Evolutionary conservation across 441 rosid species (phyloP).

Genomic region (Croton laevigatus): DNA sequence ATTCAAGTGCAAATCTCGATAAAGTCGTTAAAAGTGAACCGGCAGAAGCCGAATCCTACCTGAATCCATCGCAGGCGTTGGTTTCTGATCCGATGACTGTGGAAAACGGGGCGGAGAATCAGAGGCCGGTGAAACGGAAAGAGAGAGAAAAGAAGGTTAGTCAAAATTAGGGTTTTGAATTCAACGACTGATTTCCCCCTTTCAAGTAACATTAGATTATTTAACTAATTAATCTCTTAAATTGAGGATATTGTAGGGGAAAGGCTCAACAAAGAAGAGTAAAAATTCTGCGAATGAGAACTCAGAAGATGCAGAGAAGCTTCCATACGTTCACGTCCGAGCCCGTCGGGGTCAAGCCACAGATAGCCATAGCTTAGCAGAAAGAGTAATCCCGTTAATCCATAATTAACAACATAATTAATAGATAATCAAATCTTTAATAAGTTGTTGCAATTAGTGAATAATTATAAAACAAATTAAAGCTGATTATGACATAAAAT

Average conservation of each 20-base stretch:
- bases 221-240: background rate
- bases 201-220: background rate
- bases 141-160: slow-evolving; percentile 76
- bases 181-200: slow-evolving; percentile 3
- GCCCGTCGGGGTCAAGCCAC: slow-evolving; percentile 99
- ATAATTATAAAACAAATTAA: slow-evolving; percentile 9
- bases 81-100: slow-evolving; percentile 42
- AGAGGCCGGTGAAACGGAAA: slow-evolving; percentile 63
- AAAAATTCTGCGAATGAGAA: slow-evolving; percentile 43
- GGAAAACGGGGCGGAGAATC: slow-evolving; percentile 34
- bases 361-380: slow-evolving; percentile 98
- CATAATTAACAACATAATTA: slow-evolving; percentile 13
- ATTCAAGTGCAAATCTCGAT: slow-evolving; percentile 47
- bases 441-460: background rate
- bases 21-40: slow-evolving; percentile 66
- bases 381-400: slow-evolving; percentile 53
- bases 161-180: slow-evolving; percentile 17
- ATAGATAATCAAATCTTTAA: background rate
- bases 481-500: slow-evolving; percentile 24
- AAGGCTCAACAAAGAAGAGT: slow-evolving; percentile 77
- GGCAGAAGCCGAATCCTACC: slow-evolving; percentile 48
- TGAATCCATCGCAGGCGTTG: slow-evolving; percentile 36
- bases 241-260: slow-evolving; percentile 37
- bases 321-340: slow-evolving; percentile 94
- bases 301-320: slow-evolving; percentile 62